Conservation (phyloP, 805 yeast species). For the Sugiyamaella chiloensis region DNA sequence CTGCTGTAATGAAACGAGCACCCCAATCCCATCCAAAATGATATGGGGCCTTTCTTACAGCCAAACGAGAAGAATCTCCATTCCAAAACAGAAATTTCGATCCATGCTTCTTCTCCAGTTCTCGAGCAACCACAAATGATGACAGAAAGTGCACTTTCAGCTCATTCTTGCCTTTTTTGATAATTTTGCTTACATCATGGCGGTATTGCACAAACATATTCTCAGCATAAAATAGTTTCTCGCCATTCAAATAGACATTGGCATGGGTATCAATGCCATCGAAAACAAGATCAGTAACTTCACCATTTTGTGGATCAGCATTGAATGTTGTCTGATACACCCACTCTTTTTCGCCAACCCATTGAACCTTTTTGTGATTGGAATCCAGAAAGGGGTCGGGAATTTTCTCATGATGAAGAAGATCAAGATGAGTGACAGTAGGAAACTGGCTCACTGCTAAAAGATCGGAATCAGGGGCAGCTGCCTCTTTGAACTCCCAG, state of each 20-base stretch:
- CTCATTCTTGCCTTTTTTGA: conserved; percentile 11
- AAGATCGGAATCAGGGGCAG: conserved; percentile 5
- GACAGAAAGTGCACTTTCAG: conserved; percentile 18
- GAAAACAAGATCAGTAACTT: conserved; percentile 30
- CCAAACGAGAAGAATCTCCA: conserved; percentile 44
- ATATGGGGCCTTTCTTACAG: conserved; percentile 51
- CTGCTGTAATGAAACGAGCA: conserved; percentile 42
- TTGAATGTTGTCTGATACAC: conserved; percentile 35
- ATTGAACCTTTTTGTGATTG: conserved; percentile 44
- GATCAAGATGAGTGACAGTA: conserved; percentile 32
- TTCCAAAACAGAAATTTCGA: conserved; percentile 31
- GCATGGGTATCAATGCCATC: conserved; percentile 45
- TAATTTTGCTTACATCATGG: conserved; percentile 28
- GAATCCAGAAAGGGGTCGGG: conserved; percentile 45
- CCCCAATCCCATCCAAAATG: conserved; percentile 63
- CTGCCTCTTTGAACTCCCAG: conserved; percentile 16
- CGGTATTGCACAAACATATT: conserved; percentile 42
- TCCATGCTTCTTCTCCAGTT: conserved; percentile 14
- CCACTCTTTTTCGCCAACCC: conserved; percentile 51
- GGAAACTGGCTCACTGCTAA: conserved; percentile 17
- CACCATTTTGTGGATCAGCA: conserved; percentile 9
- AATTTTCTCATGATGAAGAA: conserved; percentile 38
- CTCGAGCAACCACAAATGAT: conserved; percentile 9
- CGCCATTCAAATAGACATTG: conserved; percentile 39
- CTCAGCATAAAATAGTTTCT: conserved; percentile 34